Evolutionary conservation across 2,329 filamentous ascomycete genomes (phyloP).

Genomic region (Mycosphaerelloides madeirae): DNA sequence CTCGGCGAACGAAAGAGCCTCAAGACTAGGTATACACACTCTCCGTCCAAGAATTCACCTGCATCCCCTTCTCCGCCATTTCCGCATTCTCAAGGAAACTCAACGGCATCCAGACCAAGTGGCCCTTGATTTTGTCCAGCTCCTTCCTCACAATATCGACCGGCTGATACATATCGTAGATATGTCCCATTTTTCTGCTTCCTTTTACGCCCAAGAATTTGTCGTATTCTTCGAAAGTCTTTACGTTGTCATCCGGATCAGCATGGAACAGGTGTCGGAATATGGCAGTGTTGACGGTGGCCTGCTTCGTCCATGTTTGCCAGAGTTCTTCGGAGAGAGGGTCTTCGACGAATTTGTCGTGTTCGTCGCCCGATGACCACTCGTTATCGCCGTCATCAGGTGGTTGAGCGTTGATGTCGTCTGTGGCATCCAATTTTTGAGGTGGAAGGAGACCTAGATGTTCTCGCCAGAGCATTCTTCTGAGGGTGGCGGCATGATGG

Average conservation of each 20-base stretch:
- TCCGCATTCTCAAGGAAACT: slow-evolving; percentile 76
- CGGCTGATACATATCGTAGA: slow-evolving; percentile 75
- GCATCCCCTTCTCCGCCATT: slow-evolving; percentile 85
- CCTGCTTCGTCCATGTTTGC: slow-evolving; percentile 63
- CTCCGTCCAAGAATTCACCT: slow-evolving; percentile 82
- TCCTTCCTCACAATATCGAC: slow-evolving; percentile 68
- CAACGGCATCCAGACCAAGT: slow-evolving; percentile 93
- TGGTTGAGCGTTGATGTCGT: slow-evolving; percentile 72
- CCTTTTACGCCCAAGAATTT: slow-evolving; percentile 62
- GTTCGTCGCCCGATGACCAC: slow-evolving; percentile 65
- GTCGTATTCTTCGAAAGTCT: slow-evolving; percentile 86
- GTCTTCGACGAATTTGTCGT: slow-evolving; percentile 56
- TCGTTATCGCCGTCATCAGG: slow-evolving; percentile 66
- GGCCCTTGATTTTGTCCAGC: slow-evolving; percentile 70
- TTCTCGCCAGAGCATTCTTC: slow-evolving; percentile 82
- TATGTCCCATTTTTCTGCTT: slow-evolving; percentile 67
- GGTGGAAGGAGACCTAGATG: slow-evolving; percentile 77
- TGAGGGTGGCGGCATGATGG: slow-evolving; percentile 75
- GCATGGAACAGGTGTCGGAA: slow-evolving; percentile 80
- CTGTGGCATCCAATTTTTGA: slow-evolving; percentile 61
- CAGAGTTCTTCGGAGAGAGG: slow-evolving; percentile 55
- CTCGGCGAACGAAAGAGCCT: background rate
- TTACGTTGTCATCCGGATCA: slow-evolving; percentile 85
- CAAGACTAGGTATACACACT: slow-evolving; percentile 66
- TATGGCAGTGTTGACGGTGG: slow-evolving; percentile 66